Percentiles rank a stretch among this genome's conserved stretches.
These are phyloP conservation scores for Amniculicola lignicola DNA, from an alignment of 495 filamentous ascomycete genomes.

Conservation along the genomic window DNA sequence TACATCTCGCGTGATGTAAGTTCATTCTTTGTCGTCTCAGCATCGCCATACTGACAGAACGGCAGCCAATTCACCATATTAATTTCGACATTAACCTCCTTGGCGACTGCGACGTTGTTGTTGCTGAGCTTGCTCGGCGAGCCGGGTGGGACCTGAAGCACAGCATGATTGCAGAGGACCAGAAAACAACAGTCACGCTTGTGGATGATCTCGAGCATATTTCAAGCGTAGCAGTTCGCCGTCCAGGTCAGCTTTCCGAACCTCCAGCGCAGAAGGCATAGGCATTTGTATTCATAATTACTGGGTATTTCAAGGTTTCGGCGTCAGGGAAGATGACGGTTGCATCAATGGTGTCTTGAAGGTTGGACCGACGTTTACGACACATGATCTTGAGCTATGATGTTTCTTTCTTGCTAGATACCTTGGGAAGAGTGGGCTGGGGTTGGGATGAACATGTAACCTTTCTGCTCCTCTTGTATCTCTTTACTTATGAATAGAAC, in stretches of 20 bases:
- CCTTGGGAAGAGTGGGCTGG: too few species aligned
- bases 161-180: constrained; percentile 65
- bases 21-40: too few species aligned
- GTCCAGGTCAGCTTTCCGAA: not conserved
- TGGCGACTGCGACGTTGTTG: constrained; percentile 89
- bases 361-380: too few species aligned
- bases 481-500: too few species aligned
- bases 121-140: constrained; percentile 80
- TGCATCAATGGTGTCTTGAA: too few species aligned
- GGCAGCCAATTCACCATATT: constrained; percentile 75
- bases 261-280: not conserved
- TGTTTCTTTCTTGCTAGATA: too few species aligned
- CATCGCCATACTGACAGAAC: too few species aligned
- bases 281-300: not conserved
- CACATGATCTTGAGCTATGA: too few species aligned
- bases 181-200: constrained; percentile 24
- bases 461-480: too few species aligned
- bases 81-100: constrained; percentile 94
- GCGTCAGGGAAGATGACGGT: too few species aligned
- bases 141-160: constrained; percentile 87
- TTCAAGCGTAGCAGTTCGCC: constrained; percentile 19
- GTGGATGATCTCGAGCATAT: constrained; percentile 22
- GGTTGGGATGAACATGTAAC: too few species aligned
- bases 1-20: constrained; percentile 82
- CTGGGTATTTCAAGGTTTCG: not conserved